Evolutionary conservation across 768 basidiomycete genomes (phyloP).

Genomic region (Clitopilus hobsonii): DNA sequence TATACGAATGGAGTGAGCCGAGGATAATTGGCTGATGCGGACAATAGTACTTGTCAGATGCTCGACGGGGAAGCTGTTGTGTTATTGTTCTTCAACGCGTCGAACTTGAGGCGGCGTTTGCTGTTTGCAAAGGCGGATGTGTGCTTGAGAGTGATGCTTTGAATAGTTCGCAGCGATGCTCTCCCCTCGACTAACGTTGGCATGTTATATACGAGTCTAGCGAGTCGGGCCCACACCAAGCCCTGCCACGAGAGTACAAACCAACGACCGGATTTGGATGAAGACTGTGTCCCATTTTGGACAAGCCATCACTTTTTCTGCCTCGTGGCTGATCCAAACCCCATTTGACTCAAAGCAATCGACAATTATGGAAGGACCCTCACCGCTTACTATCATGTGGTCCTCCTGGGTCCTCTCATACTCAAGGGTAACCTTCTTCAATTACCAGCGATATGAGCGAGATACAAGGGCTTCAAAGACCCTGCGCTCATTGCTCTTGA

Average conservation of each 20-base stretch:
- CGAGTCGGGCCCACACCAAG: constrained; percentile 1
- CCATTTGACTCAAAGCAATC: neutral
- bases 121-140: constrained; percentile 1
- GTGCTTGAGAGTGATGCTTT: constrained; percentile 6
- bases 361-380: neutral
- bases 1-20: constrained; percentile 2
- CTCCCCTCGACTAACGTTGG: constrained; percentile 4
- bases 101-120: constrained; percentile 1
- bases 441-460: neutral
- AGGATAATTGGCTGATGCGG: constrained; percentile 9
- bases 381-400: neutral
- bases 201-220: constrained; percentile 31
- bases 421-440: neutral
- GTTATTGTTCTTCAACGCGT: constrained; percentile 12
- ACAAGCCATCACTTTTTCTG: neutral
- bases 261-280: constrained; percentile 20
- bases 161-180: constrained; percentile 5
- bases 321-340: constrained; percentile 4
- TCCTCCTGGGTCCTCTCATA: neutral
- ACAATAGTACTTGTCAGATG: constrained; percentile 7
- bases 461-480: neutral
- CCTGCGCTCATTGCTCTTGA: neutral
- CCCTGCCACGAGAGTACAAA: constrained; percentile 22
- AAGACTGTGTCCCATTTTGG: constrained; percentile 24
- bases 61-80: neutral